Conservation (phyloP, 371 early-diverging fungal genomes). For the Mucor plumbeus region DNA sequence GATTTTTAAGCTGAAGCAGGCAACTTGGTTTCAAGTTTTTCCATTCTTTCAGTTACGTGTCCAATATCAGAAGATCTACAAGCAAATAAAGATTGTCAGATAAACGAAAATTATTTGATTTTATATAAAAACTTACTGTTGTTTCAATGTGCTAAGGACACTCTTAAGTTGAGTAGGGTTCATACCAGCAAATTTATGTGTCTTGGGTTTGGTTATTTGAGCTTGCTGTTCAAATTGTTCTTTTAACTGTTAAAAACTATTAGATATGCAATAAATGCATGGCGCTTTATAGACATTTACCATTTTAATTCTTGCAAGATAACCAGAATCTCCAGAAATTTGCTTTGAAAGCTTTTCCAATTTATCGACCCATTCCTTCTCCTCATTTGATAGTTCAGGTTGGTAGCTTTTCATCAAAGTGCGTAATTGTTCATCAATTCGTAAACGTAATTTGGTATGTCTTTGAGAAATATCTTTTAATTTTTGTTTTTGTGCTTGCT, state of each 20-base stretch:
- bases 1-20: neutral
- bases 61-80: neutral
- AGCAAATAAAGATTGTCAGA: neutral
- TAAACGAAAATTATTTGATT: neutral
- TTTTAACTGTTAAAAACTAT: neutral
- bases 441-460: conserved; percentile 27
- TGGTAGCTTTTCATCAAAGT: conserved; percentile 25
- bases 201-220: neutral
- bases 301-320: conserved; percentile 21
- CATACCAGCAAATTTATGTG: conserved; percentile 4
- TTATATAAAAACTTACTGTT: conserved; percentile 19
- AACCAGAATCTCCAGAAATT: conserved; percentile 23
- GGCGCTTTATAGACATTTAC: neutral
- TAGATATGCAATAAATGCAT: neutral
- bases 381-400: conserved; percentile 29
- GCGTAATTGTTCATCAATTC: conserved; percentile 29
- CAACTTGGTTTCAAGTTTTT: conserved; percentile 1
- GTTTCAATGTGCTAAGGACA: conserved; percentile 16
- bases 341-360: conserved; percentile 25
- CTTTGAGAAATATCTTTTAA: conserved; percentile 19
- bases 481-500: conserved; percentile 15
- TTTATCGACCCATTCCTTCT: conserved; percentile 26
- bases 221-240: conserved; percentile 1
- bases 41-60: neutral
- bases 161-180: conserved; percentile 12